Evolutionary conservation across 1,284 basidiomycete species (phyloP), one percentile per base, ranked within the genome.

Genomic region (Prillingera fragicola): DNA sequence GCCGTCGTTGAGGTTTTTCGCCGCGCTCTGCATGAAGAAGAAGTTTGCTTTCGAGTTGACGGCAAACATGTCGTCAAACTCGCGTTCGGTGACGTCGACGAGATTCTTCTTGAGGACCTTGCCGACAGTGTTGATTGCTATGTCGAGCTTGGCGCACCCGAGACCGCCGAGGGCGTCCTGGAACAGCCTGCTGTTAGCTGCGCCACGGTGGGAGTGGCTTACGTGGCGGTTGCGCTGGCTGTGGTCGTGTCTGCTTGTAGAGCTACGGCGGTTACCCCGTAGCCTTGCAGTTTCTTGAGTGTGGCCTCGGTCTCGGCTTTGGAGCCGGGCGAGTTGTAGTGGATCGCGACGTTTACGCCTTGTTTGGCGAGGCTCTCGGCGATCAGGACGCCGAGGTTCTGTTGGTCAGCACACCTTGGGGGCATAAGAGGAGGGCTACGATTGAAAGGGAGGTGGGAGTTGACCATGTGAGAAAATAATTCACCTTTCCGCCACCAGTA

Each of bases 51-150:
- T 58, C 41, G 49, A 19, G 43, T 58, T 58, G 40, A 54, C 44
- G 26, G 24, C 33, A 29, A 58, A 56, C 56, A 58, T 58, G 10
- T 22, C 9, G 41, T 58, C 54, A 39, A 52, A 58, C 38, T 56
- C 56, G n/a, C 21, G 24, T 41, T 58, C 56, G 33, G 38, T 46
- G 41, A 56, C 48, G 13, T 48, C 44, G 33, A 36, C 19, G 32
- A 58, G 19, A 8, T 49, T 48, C 48, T 58, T 58, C 51, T 58
- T 58, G 40, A 58, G 50, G 22, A 58, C 56, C 38, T 56, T 56
- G 40, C 56, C 56, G 43, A 58, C 49, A 7, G 54, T 58, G 46
- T 58, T 56, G 52, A 58, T 49, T 3, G 56, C 56, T 19, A 56
- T 35, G 45, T 58, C 52, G 17, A 54, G 34, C 33, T 41, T 49